Evolutionary conservation across 176 grass and related monocot species (phyloP).

Genomic region (Saccharum spontaneum): DNA sequence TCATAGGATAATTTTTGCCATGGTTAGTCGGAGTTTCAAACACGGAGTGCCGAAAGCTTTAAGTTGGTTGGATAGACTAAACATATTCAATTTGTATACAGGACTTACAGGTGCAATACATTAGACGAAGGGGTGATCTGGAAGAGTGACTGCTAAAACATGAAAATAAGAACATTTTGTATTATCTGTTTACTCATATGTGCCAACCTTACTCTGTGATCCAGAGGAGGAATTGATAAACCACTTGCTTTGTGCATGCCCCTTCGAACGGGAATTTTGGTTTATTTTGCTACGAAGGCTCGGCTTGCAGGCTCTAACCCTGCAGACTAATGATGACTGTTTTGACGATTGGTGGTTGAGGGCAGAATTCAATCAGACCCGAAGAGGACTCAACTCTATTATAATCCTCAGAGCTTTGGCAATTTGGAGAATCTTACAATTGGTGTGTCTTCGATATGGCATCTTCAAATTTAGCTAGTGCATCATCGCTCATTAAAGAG

Average conservation of each 20-base stretch:
- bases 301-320: background rate
- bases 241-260: background rate
- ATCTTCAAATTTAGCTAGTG: background rate
- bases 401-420: background rate
- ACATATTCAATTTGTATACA: background rate
- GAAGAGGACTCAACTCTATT: background rate
- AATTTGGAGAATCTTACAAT: background rate
- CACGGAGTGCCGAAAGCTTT: background rate
- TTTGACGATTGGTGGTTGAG: background rate
- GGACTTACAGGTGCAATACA: background rate
- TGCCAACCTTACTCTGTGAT: background rate
- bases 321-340: background rate
- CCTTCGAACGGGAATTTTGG: background rate
- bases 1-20: background rate
- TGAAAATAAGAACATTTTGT: background rate
- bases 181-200: background rate
- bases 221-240: background rate
- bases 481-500: background rate
- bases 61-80: background rate
- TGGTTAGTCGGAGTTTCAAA: background rate
- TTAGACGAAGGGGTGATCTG: background rate
- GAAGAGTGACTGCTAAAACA: background rate
- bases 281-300: background rate
- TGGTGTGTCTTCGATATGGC: background rate
- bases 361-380: background rate